Evolutionary conservation across 1,284 basidiomycete species (phyloP).

Genomic region (Afroboletus lepidellus): DNA sequence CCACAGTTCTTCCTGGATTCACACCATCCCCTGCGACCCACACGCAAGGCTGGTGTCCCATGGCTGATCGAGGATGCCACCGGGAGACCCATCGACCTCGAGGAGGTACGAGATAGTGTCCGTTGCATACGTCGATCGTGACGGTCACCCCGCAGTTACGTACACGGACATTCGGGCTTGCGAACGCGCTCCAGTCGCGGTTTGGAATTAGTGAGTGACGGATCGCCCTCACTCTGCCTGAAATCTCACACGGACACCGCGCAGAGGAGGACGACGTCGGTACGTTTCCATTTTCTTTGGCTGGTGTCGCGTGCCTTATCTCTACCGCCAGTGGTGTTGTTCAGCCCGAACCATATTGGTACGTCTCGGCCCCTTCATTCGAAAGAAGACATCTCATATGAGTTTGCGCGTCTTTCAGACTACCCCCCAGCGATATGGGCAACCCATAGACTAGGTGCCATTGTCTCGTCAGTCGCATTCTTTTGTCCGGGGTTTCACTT

Average conservation of each 20-base stretch:
- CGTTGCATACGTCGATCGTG: neutral
- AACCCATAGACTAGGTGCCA: conserved; percentile 63
- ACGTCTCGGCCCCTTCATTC: conserved; percentile 18
- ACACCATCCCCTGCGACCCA: conserved; percentile 49
- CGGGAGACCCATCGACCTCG: conserved; percentile 45
- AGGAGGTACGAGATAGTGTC: conserved; percentile 43
- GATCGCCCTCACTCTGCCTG: neutral
- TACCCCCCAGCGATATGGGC: conserved; percentile 74
- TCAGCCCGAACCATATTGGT: conserved; percentile 71
- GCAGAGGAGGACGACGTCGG: conserved; percentile 45
- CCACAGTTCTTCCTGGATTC: conserved; percentile 72
- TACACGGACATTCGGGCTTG: conserved; percentile 55
- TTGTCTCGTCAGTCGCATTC: conserved; percentile 50
- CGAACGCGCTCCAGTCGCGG: conserved; percentile 56
- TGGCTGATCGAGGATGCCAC: conserved; percentile 69
- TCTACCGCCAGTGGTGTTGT: conserved; percentile 52
- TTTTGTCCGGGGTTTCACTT: neutral
- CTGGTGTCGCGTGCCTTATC: conserved; percentile 1
- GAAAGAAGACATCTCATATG: neutral
- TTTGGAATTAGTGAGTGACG: conserved; percentile 55
- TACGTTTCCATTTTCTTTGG: conserved; percentile 36
- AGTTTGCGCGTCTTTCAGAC: conserved; percentile 41
- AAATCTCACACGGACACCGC: neutral
- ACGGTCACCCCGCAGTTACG: conserved; percentile 38
- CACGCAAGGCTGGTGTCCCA: conserved; percentile 42